Percentiles rank a stretch among this genome's conserved stretches.
phyloP scores from a whole-genome alignment of 768 basidiomycete species.

The Lentinula aciculospora region DNA sequence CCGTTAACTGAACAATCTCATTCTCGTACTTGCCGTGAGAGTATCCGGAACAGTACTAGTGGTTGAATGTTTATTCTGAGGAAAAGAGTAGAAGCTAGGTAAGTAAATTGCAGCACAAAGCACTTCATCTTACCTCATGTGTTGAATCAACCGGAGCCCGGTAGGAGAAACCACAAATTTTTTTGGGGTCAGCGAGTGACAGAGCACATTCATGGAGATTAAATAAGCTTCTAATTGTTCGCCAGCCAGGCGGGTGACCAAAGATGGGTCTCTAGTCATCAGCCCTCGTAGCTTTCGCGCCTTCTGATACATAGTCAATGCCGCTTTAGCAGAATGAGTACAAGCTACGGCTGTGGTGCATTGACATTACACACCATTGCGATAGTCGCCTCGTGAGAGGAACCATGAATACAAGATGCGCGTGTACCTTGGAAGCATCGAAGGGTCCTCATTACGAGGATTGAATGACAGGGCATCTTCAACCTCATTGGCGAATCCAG shows the following conservation, averaged over 20 bases:
- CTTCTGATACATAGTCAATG: slow-evolving; percentile 89
- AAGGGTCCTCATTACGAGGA: slow-evolving; percentile 89
- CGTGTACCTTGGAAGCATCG: slow-evolving; percentile 79
- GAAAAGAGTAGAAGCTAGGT: slow-evolving; percentile 7
- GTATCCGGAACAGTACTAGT: slow-evolving; percentile 71
- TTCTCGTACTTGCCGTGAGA: slow-evolving; percentile 56
- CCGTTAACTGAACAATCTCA: slow-evolving; percentile 74
- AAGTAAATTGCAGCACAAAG: slow-evolving; percentile 12
- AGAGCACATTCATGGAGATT: slow-evolving; percentile 87
- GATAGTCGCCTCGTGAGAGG: slow-evolving; percentile 80
- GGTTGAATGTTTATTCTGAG: slow-evolving; percentile 66
- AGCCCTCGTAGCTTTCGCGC: slow-evolving; percentile 71
- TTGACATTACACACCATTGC: slow-evolving; percentile 62
- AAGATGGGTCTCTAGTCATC: slow-evolving; percentile 28
- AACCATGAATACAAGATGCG: slow-evolving; percentile 95
- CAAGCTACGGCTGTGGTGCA: slow-evolving; percentile 7
- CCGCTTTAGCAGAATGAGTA: slow-evolving; percentile 46
- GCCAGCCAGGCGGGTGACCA: slow-evolving; percentile 44
- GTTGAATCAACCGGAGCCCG: slow-evolving; percentile 40
- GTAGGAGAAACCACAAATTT: slow-evolving; percentile 80
- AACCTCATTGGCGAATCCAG: slow-evolving; percentile 79
- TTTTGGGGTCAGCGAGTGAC: slow-evolving; percentile 72
- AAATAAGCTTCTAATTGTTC: slow-evolving; percentile 77
- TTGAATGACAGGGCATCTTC: slow-evolving; percentile 89
- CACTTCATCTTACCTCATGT: slow-evolving; percentile 37